Percentiles rank a stretch among this genome's conserved stretches.
Conservation (phyloP, 371 early-diverging fungal species). For the Mortierella sp. region DNA sequence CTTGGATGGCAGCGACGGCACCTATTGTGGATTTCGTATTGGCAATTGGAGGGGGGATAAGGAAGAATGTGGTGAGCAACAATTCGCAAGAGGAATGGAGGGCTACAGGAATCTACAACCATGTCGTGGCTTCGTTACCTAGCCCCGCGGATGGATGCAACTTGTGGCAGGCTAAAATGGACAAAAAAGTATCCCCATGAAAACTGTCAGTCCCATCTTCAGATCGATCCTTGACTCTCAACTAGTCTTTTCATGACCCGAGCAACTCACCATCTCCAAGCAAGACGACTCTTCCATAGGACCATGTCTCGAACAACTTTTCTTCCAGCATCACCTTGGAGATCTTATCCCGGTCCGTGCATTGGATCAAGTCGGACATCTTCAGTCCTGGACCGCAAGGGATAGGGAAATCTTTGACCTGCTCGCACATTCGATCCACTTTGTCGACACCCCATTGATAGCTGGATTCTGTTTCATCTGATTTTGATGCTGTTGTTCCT, state of each 20-base stretch:
- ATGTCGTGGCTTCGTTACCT: neutral
- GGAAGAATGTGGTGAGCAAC: neutral
- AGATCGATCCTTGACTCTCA: neutral
- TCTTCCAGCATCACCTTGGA: conserved; percentile 38
- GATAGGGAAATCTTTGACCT: conserved; percentile 26
- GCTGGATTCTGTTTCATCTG: neutral
- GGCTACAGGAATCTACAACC: no score
- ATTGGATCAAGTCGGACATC: conserved; percentile 19
- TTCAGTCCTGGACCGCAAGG: conserved; percentile 26
- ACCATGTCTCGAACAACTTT: conserved; percentile 41
- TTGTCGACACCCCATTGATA: conserved; percentile 22
- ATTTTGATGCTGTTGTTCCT: neutral
- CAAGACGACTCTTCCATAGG: conserved; percentile 23
- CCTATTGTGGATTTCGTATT: conserved; percentile 4
- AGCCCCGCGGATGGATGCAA: conserved; percentile 13
- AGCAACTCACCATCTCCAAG: conserved; percentile 20
- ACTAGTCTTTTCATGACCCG: neutral
- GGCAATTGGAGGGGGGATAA: neutral
- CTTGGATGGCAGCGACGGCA: conserved; percentile 35
- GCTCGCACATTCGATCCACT: conserved; percentile 25
- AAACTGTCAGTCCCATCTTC: no score
- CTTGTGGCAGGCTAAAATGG: conserved; percentile 17
- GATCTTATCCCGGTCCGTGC: conserved; percentile 19
- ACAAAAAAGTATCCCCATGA: neutral
- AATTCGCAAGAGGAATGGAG: no score